Evolutionary conservation across 345 rosid genomes (phyloP).

Genomic region (Hibiscus tridactylites): DNA sequence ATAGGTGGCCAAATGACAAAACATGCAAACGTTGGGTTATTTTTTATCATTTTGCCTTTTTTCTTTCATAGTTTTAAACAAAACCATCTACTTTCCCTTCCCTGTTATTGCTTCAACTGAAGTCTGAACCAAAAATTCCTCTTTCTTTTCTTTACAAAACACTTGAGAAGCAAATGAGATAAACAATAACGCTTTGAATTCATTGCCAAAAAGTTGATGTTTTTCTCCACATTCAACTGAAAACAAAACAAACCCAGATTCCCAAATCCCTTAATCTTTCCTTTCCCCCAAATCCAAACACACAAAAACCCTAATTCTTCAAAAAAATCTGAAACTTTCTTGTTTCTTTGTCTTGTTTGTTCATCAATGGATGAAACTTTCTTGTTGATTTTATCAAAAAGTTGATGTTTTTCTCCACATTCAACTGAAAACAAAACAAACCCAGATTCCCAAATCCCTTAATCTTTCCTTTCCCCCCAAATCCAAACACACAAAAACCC

Average conservation of each 20-base stretch:
- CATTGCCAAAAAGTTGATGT: not conserved
- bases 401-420: too few relatives aligned
- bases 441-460: not conserved
- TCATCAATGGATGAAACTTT: conserved; percentile 71
- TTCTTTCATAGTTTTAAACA: not conserved
- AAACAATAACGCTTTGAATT: not conserved
- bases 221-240: not conserved
- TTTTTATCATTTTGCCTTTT: too few relatives aligned
- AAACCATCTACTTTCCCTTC: not conserved
- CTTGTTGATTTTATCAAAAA: conserved; percentile 70
- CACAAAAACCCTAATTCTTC: conserved; percentile 8
- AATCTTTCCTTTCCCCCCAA: not conserved
- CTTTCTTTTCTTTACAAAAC: not conserved
- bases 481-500: conserved; percentile 1
- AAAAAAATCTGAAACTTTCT: not conserved
- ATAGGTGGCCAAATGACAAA: too few relatives aligned
- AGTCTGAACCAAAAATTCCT: not conserved
- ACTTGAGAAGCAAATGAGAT: not conserved
- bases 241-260: not conserved
- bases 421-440: not conserved
- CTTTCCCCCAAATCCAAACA: not conserved
- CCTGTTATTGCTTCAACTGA: not conserved
- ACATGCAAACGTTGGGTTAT: too few relatives aligned
- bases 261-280: not conserved
- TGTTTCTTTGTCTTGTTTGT: not conserved